Percentiles rank a stretch among this genome's conserved stretches.
Conservation (phyloP, 2,329 filamentous ascomycete genomes). For the Cadophora malorum region DNA sequence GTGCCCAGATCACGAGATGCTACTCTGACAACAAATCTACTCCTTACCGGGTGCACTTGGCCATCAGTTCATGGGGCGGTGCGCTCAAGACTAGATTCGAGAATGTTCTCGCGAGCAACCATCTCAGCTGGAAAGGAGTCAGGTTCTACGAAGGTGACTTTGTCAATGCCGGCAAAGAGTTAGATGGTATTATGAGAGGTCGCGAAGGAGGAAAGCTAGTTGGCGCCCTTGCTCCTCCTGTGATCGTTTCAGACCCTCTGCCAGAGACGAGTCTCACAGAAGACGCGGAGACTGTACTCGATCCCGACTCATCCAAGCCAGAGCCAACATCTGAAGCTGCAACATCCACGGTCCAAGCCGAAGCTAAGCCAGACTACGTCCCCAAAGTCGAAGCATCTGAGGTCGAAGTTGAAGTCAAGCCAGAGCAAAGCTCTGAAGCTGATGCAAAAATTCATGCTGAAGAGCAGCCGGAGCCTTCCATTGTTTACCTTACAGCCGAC, state of each 20-base stretch:
- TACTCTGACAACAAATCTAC: constrained; percentile 87
- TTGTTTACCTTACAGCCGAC: constrained; percentile 92
- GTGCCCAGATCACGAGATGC: constrained; percentile 81
- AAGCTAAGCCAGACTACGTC: background rate
- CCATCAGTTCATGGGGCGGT: constrained; percentile 79
- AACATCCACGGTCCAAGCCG: background rate
- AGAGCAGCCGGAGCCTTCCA: constrained; percentile 52
- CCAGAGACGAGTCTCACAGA: background rate
- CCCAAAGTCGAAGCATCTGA: background rate
- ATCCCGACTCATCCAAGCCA: background rate
- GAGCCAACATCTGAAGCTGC: background rate
- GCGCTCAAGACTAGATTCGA: constrained; percentile 81
- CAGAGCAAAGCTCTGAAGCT: background rate
- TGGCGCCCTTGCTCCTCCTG: constrained; percentile 48
- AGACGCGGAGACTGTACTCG: background rate
- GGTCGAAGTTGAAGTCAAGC: background rate
- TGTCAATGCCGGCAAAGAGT: constrained; percentile 67
- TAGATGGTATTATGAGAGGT: constrained; percentile 71
- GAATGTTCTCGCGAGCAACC: constrained; percentile 71
- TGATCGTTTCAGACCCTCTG: background rate
- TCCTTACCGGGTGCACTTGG: constrained; percentile 72
- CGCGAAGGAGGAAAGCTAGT: constrained; percentile 61
- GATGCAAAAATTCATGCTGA: background rate
- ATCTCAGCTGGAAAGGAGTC: constrained; percentile 81
- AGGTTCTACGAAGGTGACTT: constrained; percentile 78